Evolutionary conservation across 2,329 filamentous ascomycete genomes (phyloP), one percentile per base, ranked within the genome.

Genomic region (Simplicillium sp.): DNA sequence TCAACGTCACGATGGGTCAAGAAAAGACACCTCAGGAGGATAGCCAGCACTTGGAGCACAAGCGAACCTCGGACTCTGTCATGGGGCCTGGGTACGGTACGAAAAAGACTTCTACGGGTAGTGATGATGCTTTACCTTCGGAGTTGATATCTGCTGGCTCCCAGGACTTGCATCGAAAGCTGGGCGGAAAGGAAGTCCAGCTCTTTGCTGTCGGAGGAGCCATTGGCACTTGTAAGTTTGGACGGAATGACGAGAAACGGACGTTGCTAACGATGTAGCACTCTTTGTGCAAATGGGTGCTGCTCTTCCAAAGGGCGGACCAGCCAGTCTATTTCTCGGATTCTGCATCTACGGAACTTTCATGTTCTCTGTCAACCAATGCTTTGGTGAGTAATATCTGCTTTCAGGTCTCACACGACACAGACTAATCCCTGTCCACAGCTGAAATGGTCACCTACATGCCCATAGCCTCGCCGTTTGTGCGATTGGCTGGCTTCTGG

Each of bases 391-490:
- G 28, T 34, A 16, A n/a, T 34, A 34, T 25, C 20, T 9, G 6
- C 6, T 9, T 9, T 25, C 20, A 25, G 20, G 20, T 9, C 20
- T 25, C 20, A 25, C 20, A 25, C 20, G 5, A 25, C 20, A 25
- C 9, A 25, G 9, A 6, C 20, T 25, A 25, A 25, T 25, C 20
- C 20, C 20, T 25, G 20, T 25, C 20, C 9, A 6, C 20, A 38
- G 67, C 67, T 34, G 69, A 73, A 50, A 71, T 72, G 68, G 62
- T 67, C 15, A 70, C 64, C 18, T 71, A 66, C 46, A 50, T 68
- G 20, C 68, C 68, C 11, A 62, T 71, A 12, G 64, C 64, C 4
- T 63, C 60, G 5, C 61, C 63, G 4, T 69, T 69, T 46, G 61
- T 70, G 37, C 63, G 64, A 13, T 64, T 68, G 41, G 65, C 64